Conservation (phyloP, 805 yeast species). For the Starmera amethionina region DNA sequence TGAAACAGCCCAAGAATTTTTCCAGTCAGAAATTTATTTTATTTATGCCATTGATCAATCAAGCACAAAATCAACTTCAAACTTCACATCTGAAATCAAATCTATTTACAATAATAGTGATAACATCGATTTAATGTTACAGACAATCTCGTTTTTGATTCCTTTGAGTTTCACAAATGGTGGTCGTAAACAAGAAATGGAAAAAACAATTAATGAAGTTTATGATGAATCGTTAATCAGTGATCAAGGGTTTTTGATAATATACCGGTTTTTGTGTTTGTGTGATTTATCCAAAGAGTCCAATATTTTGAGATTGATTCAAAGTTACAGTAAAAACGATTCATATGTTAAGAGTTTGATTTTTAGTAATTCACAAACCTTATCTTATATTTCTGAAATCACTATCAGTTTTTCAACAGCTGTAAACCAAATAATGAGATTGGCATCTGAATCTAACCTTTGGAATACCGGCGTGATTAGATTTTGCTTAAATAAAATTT, state of each 20-base stretch:
- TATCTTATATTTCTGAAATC: slow-evolving; percentile 3
- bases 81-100: not conserved
- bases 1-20: slow-evolving; percentile 15
- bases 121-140: slow-evolving; percentile 17
- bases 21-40: slow-evolving; percentile 21
- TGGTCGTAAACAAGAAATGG: slow-evolving; percentile 28
- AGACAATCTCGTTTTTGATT: slow-evolving; percentile 28
- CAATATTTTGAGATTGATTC: slow-evolving; percentile 7
- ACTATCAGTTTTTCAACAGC: slow-evolving; percentile 9
- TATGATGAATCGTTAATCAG: slow-evolving; percentile 11
- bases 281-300: slow-evolving; percentile 30
- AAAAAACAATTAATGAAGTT: slow-evolving; percentile 7
- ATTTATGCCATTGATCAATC: slow-evolving; percentile 30
- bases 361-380: not conserved
- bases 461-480: slow-evolving; percentile 15
- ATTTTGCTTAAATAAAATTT: slow-evolving; percentile 28
- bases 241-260: slow-evolving; percentile 21
- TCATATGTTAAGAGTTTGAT: not conserved
- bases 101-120: not conserved
- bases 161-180: slow-evolving; percentile 33
- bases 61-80: not conserved
- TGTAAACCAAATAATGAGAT: slow-evolving; percentile 6
- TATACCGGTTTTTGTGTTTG: slow-evolving; percentile 26
- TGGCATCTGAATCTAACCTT: not conserved
- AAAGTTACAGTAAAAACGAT: not conserved